phyloP scores from a whole-genome alignment of 805 yeast species.

The Suhomyces xylopsoci region DNA sequence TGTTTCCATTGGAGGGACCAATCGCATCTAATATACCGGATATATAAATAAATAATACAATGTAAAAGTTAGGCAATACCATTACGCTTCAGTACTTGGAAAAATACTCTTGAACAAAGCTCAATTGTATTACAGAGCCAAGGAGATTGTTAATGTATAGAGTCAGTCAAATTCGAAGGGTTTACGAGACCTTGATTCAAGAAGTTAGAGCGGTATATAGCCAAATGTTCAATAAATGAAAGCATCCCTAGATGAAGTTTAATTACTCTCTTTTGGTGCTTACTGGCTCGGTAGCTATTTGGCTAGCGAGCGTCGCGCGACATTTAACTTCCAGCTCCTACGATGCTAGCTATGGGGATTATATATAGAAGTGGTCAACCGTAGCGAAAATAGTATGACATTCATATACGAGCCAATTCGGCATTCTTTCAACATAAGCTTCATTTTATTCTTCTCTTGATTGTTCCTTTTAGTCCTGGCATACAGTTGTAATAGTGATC shows the following conservation, averaged over 20 bases:
- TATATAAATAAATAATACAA: no score
- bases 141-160: no score
- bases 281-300: background rate
- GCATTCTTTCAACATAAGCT: background rate
- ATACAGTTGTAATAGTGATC: background rate
- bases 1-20: conserved; percentile 39
- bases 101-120: no score
- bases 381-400: background rate
- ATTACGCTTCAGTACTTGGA: no score
- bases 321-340: background rate
- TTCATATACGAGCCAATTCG: background rate
- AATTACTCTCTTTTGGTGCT: background rate
- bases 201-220: no score
- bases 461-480: background rate
- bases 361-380: background rate
- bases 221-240: background rate
- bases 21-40: conserved; percentile 5
- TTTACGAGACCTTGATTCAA: no score
- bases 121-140: no score
- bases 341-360: background rate
- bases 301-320: background rate
- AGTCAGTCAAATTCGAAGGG: no score
- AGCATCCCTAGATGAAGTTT: background rate
- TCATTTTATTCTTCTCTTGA: background rate
- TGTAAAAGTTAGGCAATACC: no score